Conservation (phyloP, 257 asterid species). For the Asclepias syriaca region DNA sequence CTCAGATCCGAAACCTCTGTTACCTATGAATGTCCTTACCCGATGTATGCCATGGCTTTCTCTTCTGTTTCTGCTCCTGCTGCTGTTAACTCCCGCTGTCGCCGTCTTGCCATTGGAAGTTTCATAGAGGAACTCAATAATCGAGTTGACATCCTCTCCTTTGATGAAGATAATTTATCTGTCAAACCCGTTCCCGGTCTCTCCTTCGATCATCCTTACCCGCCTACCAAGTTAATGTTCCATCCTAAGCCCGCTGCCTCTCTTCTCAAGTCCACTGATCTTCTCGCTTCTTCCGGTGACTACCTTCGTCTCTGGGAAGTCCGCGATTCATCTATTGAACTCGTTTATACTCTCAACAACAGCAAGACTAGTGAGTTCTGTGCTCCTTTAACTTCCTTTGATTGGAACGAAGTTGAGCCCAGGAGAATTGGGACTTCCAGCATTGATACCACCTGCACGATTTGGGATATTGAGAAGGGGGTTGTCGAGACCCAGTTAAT, state of each 20-base stretch:
- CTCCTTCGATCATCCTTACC: slow-evolving; percentile 82
- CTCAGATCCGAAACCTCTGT: slow-evolving; percentile 44
- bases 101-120: slow-evolving; percentile 63
- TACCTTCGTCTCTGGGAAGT: slow-evolving; percentile 81
- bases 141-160: slow-evolving; percentile 69
- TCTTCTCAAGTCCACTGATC: slow-evolving; percentile 30
- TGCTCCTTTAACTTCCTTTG: slow-evolving; percentile 85
- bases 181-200: slow-evolving; percentile 47
- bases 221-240: slow-evolving; percentile 77
- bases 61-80: slow-evolving; percentile 29
- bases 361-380: slow-evolving; percentile 70
- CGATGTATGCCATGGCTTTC: slow-evolving; percentile 76
- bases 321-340: slow-evolving; percentile 44
- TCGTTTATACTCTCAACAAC: slow-evolving; percentile 47
- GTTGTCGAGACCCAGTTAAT: slow-evolving; percentile 82
- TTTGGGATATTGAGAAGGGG: slow-evolving; percentile 78
- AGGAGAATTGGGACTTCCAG: slow-evolving; percentile 75
- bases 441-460: slow-evolving; percentile 84
- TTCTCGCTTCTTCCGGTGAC: slow-evolving; percentile 88
- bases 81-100: slow-evolving; percentile 33
- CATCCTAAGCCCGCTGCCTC: slow-evolving; percentile 54
- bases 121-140: slow-evolving; percentile 67
- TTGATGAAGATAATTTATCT: slow-evolving; percentile 56
- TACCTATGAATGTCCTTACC: slow-evolving; percentile 47
- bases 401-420: slow-evolving; percentile 89